phyloP scores from a whole-genome alignment of 2,329 filamentous ascomycete species.

The Verticillium longisporum region DNA sequence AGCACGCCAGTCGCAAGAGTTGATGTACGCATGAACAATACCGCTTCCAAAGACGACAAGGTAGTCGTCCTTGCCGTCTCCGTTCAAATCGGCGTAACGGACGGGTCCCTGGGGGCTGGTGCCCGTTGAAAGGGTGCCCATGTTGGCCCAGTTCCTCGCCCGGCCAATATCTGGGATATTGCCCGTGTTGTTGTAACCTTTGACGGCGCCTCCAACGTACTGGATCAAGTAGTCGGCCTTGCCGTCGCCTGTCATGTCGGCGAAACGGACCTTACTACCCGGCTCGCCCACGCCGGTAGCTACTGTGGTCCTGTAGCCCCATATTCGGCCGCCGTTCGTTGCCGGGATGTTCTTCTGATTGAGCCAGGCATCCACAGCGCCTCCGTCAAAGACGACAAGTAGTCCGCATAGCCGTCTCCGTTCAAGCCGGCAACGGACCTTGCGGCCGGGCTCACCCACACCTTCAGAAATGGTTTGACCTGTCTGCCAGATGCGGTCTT shows the following conservation, averaged over 20 bases:
- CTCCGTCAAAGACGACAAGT: conserved; percentile 12
- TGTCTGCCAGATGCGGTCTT: not conserved
- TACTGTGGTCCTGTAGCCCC: not conserved
- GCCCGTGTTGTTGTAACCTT: conserved; percentile 9
- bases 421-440: conserved; percentile 5
- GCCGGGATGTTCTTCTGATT: conserved; percentile 6
- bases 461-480: conserved; percentile 2
- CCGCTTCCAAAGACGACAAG: conserved; percentile 7
- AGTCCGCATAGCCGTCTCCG: conserved; percentile 7
- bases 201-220: conserved; percentile 13
- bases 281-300: conserved; percentile 9
- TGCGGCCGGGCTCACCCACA: conserved; percentile 9
- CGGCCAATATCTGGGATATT: conserved; percentile 2
- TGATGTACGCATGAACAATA: conserved; percentile 9
- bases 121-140: conserved; percentile 1
- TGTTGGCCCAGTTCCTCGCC: not conserved
- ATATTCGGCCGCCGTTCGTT: not conserved
- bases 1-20: not conserved
- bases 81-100: conserved; percentile 10
- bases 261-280: conserved; percentile 9
- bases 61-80: conserved; percentile 12
- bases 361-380: conserved; percentile 12
- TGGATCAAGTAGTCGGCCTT: conserved; percentile 11
- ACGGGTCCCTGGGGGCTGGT: not conserved
- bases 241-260: not conserved